phyloP scores from a whole-genome alignment of 306 rosid genomes.

The Leucaena leucocephala region DNA sequence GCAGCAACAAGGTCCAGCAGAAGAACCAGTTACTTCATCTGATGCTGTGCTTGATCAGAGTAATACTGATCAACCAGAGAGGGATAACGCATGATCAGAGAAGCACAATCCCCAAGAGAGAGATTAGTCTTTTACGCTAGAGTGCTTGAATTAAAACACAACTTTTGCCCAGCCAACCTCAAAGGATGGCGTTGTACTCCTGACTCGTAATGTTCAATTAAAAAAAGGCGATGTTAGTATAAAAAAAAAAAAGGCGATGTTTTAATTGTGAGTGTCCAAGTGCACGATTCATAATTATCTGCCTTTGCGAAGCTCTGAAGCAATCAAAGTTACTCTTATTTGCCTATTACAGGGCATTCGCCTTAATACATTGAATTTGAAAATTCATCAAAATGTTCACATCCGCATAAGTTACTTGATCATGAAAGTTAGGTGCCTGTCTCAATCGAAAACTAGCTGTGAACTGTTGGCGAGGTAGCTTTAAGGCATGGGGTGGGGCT shows the following conservation, averaged over 20 bases:
- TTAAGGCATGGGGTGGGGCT: background rate
- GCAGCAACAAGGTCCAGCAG: conserved; percentile 41
- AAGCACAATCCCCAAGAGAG: background rate
- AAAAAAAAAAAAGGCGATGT: background rate
- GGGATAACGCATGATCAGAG: background rate
- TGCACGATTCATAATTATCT: background rate
- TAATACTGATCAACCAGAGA: conserved; percentile 33
- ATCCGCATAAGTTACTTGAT: background rate
- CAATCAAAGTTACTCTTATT: background rate
- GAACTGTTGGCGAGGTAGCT: background rate
- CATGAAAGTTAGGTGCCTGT: background rate
- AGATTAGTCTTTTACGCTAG: background rate
- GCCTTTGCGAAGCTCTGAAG: background rate
- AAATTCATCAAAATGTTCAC: background rate
- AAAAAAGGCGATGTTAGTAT: background rate
- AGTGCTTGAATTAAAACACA: conserved; percentile 6
- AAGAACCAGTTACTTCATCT: conserved; percentile 42
- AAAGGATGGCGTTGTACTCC: background rate
- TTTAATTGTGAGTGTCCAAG: background rate
- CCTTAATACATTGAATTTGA: background rate
- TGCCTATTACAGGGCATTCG: background rate
- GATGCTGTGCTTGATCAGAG: conserved; percentile 48
- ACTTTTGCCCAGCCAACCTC: background rate
- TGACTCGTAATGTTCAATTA: background rate
- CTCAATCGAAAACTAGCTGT: background rate